phyloP scores from a whole-genome alignment of 768 basidiomycete genomes.

The Naganishia onofrii region DNA sequence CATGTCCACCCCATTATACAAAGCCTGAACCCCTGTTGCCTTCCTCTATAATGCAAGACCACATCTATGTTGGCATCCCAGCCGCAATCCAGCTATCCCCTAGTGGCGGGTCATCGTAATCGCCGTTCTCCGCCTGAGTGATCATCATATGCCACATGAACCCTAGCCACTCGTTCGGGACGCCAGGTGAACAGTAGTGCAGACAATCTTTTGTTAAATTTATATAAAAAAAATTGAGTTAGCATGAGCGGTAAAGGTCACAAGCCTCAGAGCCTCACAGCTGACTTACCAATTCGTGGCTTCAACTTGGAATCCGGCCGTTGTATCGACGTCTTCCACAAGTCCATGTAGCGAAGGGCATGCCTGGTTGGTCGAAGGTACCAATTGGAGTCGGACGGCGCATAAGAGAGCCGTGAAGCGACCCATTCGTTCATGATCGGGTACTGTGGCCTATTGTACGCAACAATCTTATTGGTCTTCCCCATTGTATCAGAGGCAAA shows the following conservation, averaged over 20 bases:
- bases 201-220: neutral
- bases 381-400: neutral
- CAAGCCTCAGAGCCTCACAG: too few species aligned
- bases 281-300: constrained; percentile 7
- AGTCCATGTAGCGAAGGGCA: constrained; percentile 22
- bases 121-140: constrained; percentile 22
- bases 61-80: constrained; percentile 5
- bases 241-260: too few species aligned
- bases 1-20: neutral
- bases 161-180: constrained; percentile 24
- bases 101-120: constrained; percentile 12
- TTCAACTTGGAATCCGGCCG: constrained; percentile 18
- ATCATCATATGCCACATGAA: constrained; percentile 32
- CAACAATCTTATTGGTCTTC: too few species aligned
- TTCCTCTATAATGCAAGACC: neutral
- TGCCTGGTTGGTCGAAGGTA: neutral
- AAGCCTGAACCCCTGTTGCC: neutral
- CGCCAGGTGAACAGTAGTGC: constrained; percentile 13
- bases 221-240: too few species aligned
- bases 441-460: neutral
- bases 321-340: constrained; percentile 22
- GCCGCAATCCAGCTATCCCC: constrained; percentile 21
- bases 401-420: constrained; percentile 5
- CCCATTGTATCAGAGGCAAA: neutral
- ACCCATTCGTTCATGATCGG: constrained; percentile 13